A percentile compares a stretch with the other conserved stretches of the same genome.
Evolutionary conservation across 2,329 filamentous ascomycete species (phyloP).

Genomic region (Leptographium radiaticola): DNA sequence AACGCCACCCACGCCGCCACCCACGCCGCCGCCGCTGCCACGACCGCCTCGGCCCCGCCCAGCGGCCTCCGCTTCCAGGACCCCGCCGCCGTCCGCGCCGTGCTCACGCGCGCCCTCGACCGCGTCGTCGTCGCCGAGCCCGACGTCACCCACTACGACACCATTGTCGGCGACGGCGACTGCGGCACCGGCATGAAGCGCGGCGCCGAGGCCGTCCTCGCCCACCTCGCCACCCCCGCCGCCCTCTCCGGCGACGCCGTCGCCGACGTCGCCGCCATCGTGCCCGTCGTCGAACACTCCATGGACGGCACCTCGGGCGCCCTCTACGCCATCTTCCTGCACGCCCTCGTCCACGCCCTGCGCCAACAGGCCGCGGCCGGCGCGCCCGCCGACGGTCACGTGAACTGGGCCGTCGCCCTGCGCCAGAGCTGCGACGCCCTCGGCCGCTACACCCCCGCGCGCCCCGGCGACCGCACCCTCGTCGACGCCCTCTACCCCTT

Average conservation of each 20-base stretch:
- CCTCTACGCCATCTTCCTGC: slow-evolving; percentile 72
- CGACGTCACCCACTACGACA: slow-evolving; percentile 61
- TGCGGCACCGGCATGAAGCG: slow-evolving; percentile 78
- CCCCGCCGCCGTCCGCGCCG: slow-evolving; percentile 30
- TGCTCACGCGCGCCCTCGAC: slow-evolving; percentile 44
- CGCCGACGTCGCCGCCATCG: slow-evolving; percentile 37
- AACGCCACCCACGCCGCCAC: slow-evolving; percentile 23
- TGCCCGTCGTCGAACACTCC: slow-evolving; percentile 39
- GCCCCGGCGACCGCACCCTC: slow-evolving; percentile 77
- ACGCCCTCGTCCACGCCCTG: slow-evolving; percentile 60
- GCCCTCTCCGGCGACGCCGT: slow-evolving; percentile 38
- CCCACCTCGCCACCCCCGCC: slow-evolving; percentile 29
- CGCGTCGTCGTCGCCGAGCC: slow-evolving; percentile 54
- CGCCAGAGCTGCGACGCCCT: slow-evolving; percentile 58
- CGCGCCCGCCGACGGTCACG: slow-evolving; percentile 19
- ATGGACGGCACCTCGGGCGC: slow-evolving; percentile 53
- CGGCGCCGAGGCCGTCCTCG: slow-evolving; percentile 59
- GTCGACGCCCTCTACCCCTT: slow-evolving; percentile 87
- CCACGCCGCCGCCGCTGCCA: slow-evolving; percentile 25
- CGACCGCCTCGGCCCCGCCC: slow-evolving; percentile 21
- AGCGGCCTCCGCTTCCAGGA: slow-evolving; percentile 40
- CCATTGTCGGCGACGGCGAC: slow-evolving; percentile 80
- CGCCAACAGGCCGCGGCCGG: slow-evolving; percentile 22
- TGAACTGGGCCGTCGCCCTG: slow-evolving; percentile 51
- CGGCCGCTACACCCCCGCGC: slow-evolving; percentile 75